Evolutionary conservation across 495 filamentous ascomycete genomes (phyloP).

Genomic region (Penicillium longicatenatum): DNA sequence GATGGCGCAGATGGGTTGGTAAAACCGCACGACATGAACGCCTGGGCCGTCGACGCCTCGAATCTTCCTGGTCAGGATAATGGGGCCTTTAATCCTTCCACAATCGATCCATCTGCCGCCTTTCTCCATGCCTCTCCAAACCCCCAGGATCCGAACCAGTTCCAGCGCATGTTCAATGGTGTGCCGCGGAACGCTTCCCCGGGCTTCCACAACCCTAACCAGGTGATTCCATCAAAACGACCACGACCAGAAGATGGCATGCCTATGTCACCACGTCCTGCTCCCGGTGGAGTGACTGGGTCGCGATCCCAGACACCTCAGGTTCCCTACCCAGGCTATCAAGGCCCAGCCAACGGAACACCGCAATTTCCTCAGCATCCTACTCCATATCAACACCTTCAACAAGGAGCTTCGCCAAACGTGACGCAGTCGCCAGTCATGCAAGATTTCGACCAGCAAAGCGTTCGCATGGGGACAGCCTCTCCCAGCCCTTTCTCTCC

Average conservation of each 20-base stretch:
- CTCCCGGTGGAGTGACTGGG: slow-evolving; percentile 69
- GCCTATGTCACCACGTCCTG: slow-evolving; percentile 77
- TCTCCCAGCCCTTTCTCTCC: slow-evolving; percentile 92
- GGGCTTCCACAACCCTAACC: slow-evolving; percentile 71
- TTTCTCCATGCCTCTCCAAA: slow-evolving; percentile 53
- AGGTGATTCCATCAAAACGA: slow-evolving; percentile 85
- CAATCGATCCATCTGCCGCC: slow-evolving; percentile 56
- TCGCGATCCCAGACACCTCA: slow-evolving; percentile 95
- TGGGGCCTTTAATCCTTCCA: slow-evolving; percentile 67
- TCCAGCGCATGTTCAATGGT: slow-evolving; percentile 80
- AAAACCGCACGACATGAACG: slow-evolving; percentile 69
- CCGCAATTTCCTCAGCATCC: slow-evolving; percentile 56
- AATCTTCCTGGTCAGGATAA: slow-evolving; percentile 71
- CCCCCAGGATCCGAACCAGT: slow-evolving; percentile 61
- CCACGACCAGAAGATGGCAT: slow-evolving; percentile 84
- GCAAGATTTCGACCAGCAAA: slow-evolving; percentile 66
- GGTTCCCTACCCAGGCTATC: slow-evolving; percentile 63
- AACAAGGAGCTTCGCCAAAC: slow-evolving; percentile 76
- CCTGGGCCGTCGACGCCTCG: slow-evolving; percentile 80
- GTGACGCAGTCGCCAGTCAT: slow-evolving; percentile 90
- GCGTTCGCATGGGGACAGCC: slow-evolving; percentile 81
- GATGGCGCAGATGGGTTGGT: slow-evolving; percentile 58
- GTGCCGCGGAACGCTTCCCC: slow-evolving; percentile 78
- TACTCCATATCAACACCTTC: slow-evolving; percentile 78
- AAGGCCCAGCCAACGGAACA: slow-evolving; percentile 57